Evolutionary conservation across 371 early-diverging fungal genomes (phyloP).

Genomic region (Gilbertella persicaria): DNA sequence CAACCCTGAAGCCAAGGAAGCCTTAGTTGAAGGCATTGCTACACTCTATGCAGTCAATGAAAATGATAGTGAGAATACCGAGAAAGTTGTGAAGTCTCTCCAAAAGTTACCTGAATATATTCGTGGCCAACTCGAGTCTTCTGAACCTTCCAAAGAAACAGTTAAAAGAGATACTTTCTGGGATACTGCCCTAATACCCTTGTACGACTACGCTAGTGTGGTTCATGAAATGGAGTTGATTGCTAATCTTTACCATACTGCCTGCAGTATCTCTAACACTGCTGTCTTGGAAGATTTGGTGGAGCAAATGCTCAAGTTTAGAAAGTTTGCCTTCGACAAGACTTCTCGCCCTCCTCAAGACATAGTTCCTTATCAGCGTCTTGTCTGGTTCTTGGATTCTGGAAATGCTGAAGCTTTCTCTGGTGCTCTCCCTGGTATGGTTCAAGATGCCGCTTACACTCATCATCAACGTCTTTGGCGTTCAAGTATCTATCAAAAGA

Average conservation of each 20-base stretch:
- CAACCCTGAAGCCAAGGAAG: constrained; percentile 56
- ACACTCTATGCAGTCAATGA: constrained; percentile 76
- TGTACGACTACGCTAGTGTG: constrained; percentile 58
- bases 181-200: constrained; percentile 50
- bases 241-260: constrained; percentile 37
- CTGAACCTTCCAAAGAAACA: neutral
- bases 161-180: constrained; percentile 25
- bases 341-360: constrained; percentile 67
- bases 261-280: constrained; percentile 6
- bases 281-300: constrained; percentile 12
- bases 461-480: constrained; percentile 50
- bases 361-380: constrained; percentile 66
- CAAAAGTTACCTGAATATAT: constrained; percentile 53
- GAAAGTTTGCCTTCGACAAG: constrained; percentile 49
- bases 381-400: constrained; percentile 65
- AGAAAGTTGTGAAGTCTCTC: constrained; percentile 54
- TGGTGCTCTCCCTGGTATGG: constrained; percentile 34
- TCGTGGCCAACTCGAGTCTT: constrained; percentile 24
- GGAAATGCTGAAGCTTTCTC: constrained; percentile 24
- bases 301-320: constrained; percentile 25
- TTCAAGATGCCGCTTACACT: constrained; percentile 39
- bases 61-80: constrained; percentile 48
- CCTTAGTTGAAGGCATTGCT: constrained; percentile 72
- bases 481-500: constrained; percentile 34
- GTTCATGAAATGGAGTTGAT: constrained; percentile 58